Percentiles rank a stretch among this genome's conserved stretches.
Conservation (phyloP, 1,284 basidiomycete genomes). For the Tremellales sp. region DNA sequence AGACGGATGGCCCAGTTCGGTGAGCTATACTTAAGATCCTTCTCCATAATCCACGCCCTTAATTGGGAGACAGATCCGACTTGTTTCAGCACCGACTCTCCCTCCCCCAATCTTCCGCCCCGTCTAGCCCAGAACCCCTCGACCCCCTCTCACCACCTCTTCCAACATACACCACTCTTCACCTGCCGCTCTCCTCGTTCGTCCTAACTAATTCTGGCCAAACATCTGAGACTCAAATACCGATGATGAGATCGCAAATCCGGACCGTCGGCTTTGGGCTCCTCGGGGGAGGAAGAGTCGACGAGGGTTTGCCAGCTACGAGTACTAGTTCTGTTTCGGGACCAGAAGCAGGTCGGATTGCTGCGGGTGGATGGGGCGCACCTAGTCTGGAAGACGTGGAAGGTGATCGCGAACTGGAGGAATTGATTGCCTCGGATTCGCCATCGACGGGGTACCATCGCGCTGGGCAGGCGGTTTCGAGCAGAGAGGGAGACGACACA, state of each 20-base stretch:
- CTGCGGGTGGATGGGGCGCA: slow-evolving; percentile 33
- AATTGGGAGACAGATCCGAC: slow-evolving; percentile 42
- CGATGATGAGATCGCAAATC: slow-evolving; percentile 50
- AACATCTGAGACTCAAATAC: slow-evolving; percentile 46
- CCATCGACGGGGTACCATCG: not conserved
- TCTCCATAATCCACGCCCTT: not conserved
- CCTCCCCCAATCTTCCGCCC: slow-evolving; percentile 34
- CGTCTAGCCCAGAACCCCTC: slow-evolving; percentile 19
- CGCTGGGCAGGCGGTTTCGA: not conserved
- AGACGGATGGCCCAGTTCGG: slow-evolving; percentile 52
- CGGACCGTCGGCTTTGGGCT: slow-evolving; percentile 52
- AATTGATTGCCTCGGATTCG: slow-evolving; percentile 25
- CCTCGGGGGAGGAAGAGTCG: slow-evolving; percentile 42
- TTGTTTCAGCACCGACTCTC: slow-evolving; percentile 54
- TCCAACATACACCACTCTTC: slow-evolving; percentile 48
- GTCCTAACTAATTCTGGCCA: slow-evolving; percentile 53
- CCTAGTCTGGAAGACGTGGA: slow-evolving; percentile 17
- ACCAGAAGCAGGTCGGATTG: slow-evolving; percentile 5
- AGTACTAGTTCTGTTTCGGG: not conserved
- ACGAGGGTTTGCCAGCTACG: slow-evolving; percentile 9
- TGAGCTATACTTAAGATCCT: slow-evolving; percentile 15
- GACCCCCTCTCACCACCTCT: slow-evolving; percentile 23
- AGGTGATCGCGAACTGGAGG: slow-evolving; percentile 30
- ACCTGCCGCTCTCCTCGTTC: slow-evolving; percentile 52
- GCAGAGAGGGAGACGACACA: not conserved